Evolutionary conservation across 2,329 filamentous ascomycete genomes (phyloP), one percentile per base, ranked within the genome.

Genomic region (Diaporthe amygdali): DNA sequence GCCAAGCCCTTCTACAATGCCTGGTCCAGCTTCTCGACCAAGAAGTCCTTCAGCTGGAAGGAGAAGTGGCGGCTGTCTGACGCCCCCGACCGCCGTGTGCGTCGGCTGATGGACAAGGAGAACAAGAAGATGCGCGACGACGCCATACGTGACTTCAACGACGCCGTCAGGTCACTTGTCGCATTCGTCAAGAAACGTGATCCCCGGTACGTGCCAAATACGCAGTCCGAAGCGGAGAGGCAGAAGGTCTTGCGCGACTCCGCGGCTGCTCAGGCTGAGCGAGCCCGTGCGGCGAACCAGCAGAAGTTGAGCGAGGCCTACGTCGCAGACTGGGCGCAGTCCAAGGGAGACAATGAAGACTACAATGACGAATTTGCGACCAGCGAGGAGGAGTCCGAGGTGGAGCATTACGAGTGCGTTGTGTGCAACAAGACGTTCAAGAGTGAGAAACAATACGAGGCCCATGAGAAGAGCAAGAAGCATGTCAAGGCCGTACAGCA

Each of bases 391-490:
- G 85, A 85, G 66, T 86, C 84, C 2, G 88, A 89, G 73, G 79
- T 87, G 4, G 88, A 92, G 74, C 83, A 90, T 37, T 88, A 94
- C 67, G 91, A 91, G 76, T 98, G 96, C 78, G 88, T 92, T 3
- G 89, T 91, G 5, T 98, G 96, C 81, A 88, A 90, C 75, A 94
- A 93, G 75, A 87, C 83, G 0, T 99, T 98, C 82, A 90, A 98
- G 82, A 98, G 95, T 77, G 93, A 97, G 79, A 95, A 94, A 75
- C 96, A 98, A 78, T 95, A 93, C 72, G 91, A 97, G 77, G 92
- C 93, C 3, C 96, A 99, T 77, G 95, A 98, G 83, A 94, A 93
- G 83, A 98, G 96, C 85, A 99, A 97, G 81, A 99, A 98, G 82
- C 96, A 99, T 77, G 82, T 92, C 73, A 98, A 97, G 79, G 92